Evolutionary conservation across 345 rosid species (phyloP).

Genomic region (Corchorus olitorius): DNA sequence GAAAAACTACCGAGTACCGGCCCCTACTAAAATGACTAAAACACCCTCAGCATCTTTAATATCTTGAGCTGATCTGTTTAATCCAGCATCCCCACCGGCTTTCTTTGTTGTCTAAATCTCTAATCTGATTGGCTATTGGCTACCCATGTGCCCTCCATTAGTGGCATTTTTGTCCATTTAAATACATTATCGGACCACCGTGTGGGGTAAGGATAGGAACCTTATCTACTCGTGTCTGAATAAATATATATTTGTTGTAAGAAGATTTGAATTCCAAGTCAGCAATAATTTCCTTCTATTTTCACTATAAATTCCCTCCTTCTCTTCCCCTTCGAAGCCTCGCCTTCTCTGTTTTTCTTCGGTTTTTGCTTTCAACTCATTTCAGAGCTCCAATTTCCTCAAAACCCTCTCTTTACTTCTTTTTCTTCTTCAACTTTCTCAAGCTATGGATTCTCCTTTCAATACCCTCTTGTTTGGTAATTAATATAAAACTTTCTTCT

Average conservation of each 20-base stretch:
- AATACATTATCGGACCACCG: not conserved
- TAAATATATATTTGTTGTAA: not conserved
- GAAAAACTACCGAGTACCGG: no score
- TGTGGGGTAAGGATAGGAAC: not conserved
- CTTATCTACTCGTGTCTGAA: not conserved
- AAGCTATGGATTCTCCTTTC: constrained; percentile 56
- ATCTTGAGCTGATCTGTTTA: not conserved
- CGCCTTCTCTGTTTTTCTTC: not conserved
- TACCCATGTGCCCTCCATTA: not conserved
- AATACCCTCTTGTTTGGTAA: constrained; percentile 77
- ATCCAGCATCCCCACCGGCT: not conserved
- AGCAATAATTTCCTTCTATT: constrained; percentile 2
- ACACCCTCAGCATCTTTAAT: no score
- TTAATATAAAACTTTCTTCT: not conserved
- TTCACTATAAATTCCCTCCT: constrained; percentile 19
- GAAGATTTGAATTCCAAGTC: constrained; percentile 41
- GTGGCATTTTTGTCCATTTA: not conserved
- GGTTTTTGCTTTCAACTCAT: not conserved
- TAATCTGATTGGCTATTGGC: not conserved
- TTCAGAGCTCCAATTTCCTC: not conserved
- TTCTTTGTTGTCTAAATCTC: not conserved
- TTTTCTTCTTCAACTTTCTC: constrained; percentile 1
- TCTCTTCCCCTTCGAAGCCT: not conserved
- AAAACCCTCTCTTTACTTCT: not conserved
- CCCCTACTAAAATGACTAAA: no score